Evolutionary conservation across 495 filamentous ascomycete species (phyloP), one percentile per base, ranked within the genome.

Genomic region (Xylaria grammica): DNA sequence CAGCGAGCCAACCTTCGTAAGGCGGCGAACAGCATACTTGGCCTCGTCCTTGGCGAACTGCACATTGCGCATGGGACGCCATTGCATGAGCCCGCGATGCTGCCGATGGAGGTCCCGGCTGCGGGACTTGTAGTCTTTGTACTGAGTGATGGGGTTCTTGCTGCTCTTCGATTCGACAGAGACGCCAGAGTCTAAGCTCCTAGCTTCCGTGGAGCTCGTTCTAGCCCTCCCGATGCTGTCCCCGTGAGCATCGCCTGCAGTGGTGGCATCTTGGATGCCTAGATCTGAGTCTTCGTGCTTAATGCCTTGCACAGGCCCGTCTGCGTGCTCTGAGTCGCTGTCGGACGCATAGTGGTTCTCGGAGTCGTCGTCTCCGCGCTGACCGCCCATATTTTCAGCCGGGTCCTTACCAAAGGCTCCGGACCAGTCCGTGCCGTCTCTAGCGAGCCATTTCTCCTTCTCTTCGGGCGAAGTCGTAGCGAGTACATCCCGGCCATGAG

Each of bases 401-500:
- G 89, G 88, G 67, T 93, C 86, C 61, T 86, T 72, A 0, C 86
- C 82, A 60, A 97, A 97, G 0, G 93, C 91, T n/a, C 91, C 91
- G 44, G 83, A 88, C 94, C 94, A 97, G 74, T 97, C 92, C 19
- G 86, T 87, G 4, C 94, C 94, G 57, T 90, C 86, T 69, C 88
- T 90, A 36, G 87, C 82, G 20, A 97, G 78, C 91, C 94, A 97
- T 65, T 84, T 88, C 60, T 86, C 72, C 66, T 86, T 89, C 65
- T 97, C 91, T 38, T 87, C 83, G 8, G 89, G 82, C 7, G 84
- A 76, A 3, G 90, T 89, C 34, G 84, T 76, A 54, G 89, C 88
- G 19, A 97, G 85, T 22, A 97, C 86, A 65, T 96, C 91, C 3
- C 93, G 84, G 19, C 89, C 90, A 56, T 92, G 81, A 1, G 87